Evolutionary conservation across 805 yeast species (phyloP).

Genomic region (Wickerhamiella brachini): DNA sequence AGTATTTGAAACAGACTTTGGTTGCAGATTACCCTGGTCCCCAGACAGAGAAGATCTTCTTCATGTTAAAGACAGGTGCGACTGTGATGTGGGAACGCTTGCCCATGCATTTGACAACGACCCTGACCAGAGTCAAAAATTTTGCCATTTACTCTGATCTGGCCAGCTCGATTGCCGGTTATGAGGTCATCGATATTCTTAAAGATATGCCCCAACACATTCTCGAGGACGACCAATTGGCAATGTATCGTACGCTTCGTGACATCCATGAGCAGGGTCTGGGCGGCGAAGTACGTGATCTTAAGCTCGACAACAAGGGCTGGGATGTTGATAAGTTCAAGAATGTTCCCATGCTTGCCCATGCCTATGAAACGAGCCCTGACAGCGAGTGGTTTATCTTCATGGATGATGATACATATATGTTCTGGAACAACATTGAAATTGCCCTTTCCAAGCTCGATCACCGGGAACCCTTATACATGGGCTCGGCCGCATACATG

Average conservation of each 20-base stretch:
- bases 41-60: constrained; percentile 14
- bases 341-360: constrained; percentile 26
- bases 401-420: constrained; percentile 25
- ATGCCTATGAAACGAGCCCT: constrained; percentile 23
- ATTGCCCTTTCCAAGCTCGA: constrained; percentile 15
- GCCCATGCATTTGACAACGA: constrained; percentile 25
- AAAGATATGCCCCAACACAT: constrained; percentile 14
- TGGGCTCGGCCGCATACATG: constrained; percentile 21
- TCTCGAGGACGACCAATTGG: constrained; percentile 10
- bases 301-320: constrained; percentile 15
- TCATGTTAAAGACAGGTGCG: constrained; percentile 27
- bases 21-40: background rate
- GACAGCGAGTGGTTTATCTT: constrained; percentile 25
- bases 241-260: constrained; percentile 19
- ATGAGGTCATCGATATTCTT: constrained; percentile 23
- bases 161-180: constrained; percentile 22
- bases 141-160: constrained; percentile 25
- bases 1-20: constrained; percentile 1
- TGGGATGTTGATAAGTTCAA: constrained; percentile 28
- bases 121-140: constrained; percentile 22
- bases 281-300: constrained; percentile 12
- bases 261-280: constrained; percentile 16
- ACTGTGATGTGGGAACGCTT: constrained; percentile 24
- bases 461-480: constrained; percentile 20
- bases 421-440: constrained; percentile 21